Evolutionary conservation across 257 asterid genomes (phyloP).

Genomic region (Verbascum thapsus): DNA sequence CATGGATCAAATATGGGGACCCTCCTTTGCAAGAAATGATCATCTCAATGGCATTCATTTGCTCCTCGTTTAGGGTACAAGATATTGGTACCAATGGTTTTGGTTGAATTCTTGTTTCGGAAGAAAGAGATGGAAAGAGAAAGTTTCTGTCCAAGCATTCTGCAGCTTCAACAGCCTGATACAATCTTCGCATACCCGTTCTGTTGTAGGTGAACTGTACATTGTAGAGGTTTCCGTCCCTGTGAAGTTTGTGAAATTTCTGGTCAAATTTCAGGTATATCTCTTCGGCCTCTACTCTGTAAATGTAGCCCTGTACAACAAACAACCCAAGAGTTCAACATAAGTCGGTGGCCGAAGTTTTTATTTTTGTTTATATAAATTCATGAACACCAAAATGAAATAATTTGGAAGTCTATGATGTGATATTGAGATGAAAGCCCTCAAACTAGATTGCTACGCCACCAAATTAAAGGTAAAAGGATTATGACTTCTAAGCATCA

Average conservation of each 20-base stretch:
- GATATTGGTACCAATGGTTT: slow-evolving; percentile 55
- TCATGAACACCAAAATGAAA: neutral
- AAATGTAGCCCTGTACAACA: slow-evolving; percentile 69
- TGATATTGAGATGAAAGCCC: slow-evolving; percentile 4
- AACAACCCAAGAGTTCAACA: slow-evolving; percentile 29
- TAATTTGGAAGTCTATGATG: neutral
- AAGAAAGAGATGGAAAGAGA: slow-evolving; percentile 62
- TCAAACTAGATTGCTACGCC: slow-evolving; percentile 3
- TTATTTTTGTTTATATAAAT: too few species aligned
- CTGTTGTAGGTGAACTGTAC: slow-evolving; percentile 78
- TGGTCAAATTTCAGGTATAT: slow-evolving; percentile 59
- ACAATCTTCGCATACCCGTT: slow-evolving; percentile 54
- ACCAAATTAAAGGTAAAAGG: neutral
- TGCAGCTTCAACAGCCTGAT: slow-evolving; percentile 85
- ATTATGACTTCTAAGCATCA: neutral
- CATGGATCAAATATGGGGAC: slow-evolving; percentile 82
- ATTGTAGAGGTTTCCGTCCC: slow-evolving; percentile 51
- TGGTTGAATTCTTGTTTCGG: slow-evolving; percentile 33
- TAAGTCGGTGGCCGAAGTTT: too few species aligned
- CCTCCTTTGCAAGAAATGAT: slow-evolving; percentile 77
- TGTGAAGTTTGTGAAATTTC: slow-evolving; percentile 60
- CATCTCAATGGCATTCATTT: slow-evolving; percentile 61
- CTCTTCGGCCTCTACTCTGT: slow-evolving; percentile 85
- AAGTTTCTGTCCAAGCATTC: slow-evolving; percentile 48
- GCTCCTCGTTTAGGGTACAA: slow-evolving; percentile 64